Conservation (phyloP, 2,329 filamentous ascomycete genomes). For the Bertia moriformis region DNA sequence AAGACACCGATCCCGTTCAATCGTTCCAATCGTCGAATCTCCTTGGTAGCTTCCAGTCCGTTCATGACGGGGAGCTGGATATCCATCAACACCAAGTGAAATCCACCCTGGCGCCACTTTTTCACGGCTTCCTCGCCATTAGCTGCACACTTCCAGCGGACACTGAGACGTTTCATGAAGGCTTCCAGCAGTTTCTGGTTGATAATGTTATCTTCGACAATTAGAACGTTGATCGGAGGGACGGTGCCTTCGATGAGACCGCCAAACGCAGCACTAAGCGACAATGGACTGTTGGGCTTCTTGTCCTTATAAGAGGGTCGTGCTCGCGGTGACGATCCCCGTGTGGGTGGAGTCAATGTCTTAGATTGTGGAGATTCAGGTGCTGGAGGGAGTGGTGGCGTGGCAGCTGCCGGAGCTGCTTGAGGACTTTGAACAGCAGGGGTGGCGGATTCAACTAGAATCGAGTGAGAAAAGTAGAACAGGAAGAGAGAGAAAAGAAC, state of each 20-base stretch:
- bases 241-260: slow-evolving; percentile 39
- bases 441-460: background rate
- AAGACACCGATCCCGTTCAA: slow-evolving; percentile 56
- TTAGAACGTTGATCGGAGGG: slow-evolving; percentile 56
- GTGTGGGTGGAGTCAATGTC: background rate
- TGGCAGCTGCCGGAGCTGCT: background rate
- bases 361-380: background rate
- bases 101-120: slow-evolving; percentile 53
- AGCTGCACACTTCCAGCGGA: slow-evolving; percentile 58
- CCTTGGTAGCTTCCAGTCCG: slow-evolving; percentile 53
- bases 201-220: slow-evolving; percentile 61
- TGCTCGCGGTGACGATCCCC: background rate
- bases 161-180: slow-evolving; percentile 56
- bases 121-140: slow-evolving; percentile 54
- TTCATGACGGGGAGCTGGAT: slow-evolving; percentile 60
- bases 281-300: background rate
- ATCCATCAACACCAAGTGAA: slow-evolving; percentile 58
- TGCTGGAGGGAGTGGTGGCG: background rate
- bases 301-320: background rate
- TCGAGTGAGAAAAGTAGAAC: too few species aligned
- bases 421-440: background rate
- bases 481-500: too few species aligned
- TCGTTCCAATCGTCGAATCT: slow-evolving; percentile 49
- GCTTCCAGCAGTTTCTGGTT: slow-evolving; percentile 53
- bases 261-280: background rate